These are phyloP conservation scores for Carallia brachiata DNA, from an alignment of 345 rosid genomes.

Conservation along the genomic window DNA sequence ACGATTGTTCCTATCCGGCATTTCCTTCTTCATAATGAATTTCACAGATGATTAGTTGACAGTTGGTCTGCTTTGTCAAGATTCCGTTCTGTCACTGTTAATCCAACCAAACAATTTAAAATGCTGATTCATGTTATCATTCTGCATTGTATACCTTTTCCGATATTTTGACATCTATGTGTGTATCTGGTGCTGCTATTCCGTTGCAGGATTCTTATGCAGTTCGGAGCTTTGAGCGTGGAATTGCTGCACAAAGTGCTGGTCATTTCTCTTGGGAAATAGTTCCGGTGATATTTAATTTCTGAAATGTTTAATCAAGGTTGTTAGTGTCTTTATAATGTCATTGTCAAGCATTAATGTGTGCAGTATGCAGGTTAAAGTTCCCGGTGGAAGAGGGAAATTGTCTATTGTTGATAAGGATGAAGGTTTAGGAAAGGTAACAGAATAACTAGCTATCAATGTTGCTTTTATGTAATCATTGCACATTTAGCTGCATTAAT, in stretches of 20 bases:
- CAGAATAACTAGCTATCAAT: neutral
- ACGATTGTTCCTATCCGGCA: neutral
- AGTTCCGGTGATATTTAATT: conserved; percentile 13
- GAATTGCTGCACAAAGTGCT: conserved; percentile 26
- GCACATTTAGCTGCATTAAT: neutral
- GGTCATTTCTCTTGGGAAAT: conserved; percentile 34
- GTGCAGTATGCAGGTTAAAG: conserved; percentile 22
- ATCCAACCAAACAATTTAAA: conserved; percentile 4
- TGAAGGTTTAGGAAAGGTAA: conserved; percentile 33
- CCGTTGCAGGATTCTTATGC: conserved; percentile 31
- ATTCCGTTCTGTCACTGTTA: too few relatives aligned
- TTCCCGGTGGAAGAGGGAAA: conserved; percentile 24
- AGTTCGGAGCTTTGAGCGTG: conserved; percentile 27
- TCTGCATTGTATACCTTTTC: too few relatives aligned
- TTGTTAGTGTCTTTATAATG: neutral
- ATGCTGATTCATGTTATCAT: neutral
- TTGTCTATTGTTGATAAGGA: conserved; percentile 21
- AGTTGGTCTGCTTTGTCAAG: neutral
- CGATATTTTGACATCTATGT: too few relatives aligned
- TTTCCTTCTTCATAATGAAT: neutral
- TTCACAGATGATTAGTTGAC: neutral
- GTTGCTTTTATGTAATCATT: neutral
- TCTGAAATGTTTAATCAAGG: neutral
- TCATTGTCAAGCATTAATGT: neutral
- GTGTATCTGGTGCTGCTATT: neutral